These are phyloP conservation scores for Tephrocybe sp. DNA, from an alignment of 768 basidiomycete genomes.

Conservation along the genomic window DNA sequence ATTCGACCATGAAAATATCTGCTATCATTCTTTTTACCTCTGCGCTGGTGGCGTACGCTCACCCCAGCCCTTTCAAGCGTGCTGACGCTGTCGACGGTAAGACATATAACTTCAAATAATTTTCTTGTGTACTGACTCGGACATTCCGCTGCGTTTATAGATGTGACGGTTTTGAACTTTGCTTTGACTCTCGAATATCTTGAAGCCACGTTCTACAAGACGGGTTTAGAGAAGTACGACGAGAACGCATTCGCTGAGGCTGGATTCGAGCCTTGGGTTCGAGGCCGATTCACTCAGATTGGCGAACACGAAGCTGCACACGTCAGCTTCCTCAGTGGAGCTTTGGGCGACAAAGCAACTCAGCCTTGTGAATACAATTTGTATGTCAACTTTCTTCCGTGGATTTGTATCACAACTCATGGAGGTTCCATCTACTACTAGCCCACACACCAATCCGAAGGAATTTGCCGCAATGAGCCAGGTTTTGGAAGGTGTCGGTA, in stretches of 20 bases:
- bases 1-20: constrained; percentile 2
- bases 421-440: constrained; percentile 11
- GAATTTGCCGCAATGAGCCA: constrained; percentile 51
- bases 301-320: constrained; percentile 50
- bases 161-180: constrained; percentile 34
- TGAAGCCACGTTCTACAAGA: constrained; percentile 44
- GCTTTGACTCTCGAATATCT: constrained; percentile 17
- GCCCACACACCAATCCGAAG: constrained; percentile 47
- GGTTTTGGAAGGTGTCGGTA: constrained; percentile 53
- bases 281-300: constrained; percentile 48
- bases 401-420: background rate
- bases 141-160: constrained; percentile 3
- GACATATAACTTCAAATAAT: background rate
- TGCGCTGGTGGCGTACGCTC: constrained; percentile 1
- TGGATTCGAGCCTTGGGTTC: constrained; percentile 45
- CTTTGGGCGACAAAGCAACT: constrained; percentile 47
- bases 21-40: background rate
- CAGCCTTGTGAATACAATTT: constrained; percentile 60
- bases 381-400: constrained; percentile 26
- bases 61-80: constrained; percentile 4
- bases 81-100: constrained; percentile 4
- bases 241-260: constrained; percentile 42
- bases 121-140: background rate
- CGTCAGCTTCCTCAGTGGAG: constrained; percentile 36
- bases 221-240: constrained; percentile 39